These are phyloP conservation scores for Tetradesmus lagerheimii DNA, from an alignment of 139 green algal genomes.

Conservation along the genomic window DNA sequence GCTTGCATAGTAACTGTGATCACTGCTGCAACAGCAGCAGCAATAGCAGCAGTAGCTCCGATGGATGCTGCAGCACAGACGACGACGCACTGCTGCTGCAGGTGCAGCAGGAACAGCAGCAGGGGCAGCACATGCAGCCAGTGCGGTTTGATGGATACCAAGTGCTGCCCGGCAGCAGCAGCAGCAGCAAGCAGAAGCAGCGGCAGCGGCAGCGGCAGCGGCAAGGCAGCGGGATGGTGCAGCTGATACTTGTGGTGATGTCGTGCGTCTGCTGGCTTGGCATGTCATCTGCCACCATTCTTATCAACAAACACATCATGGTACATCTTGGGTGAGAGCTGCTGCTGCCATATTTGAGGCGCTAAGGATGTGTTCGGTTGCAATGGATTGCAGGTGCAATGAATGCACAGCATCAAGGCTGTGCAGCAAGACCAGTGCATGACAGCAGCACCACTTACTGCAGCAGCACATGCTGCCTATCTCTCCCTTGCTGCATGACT, in stretches of 20 bases:
- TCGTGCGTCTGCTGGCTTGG: constrained; percentile 39
- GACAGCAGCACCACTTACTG: neutral
- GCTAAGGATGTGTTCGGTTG: too few species aligned
- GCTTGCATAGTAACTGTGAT: neutral
- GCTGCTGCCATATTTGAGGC: neutral
- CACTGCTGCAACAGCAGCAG: neutral
- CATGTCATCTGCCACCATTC: constrained; percentile 42
- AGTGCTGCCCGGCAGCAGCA: neutral
- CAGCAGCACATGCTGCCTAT: neutral
- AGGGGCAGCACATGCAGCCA: neutral
- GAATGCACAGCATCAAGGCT: neutral
- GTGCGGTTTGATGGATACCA: neutral
- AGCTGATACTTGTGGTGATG: neutral
- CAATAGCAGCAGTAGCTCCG: neutral
- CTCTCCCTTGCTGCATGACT: neutral
- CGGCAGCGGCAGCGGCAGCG: neutral
- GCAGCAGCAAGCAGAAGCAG: neutral
- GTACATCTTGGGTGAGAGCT: constrained; percentile 42
- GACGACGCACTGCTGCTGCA: neutral
- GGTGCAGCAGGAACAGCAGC: neutral
- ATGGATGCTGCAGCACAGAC: neutral
- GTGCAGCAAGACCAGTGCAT: too few species aligned
- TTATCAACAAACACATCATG: constrained; percentile 61
- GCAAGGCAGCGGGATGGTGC: neutral
- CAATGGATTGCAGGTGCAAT: too few species aligned